A percentile compares a stretch with the other conserved stretches of the same genome.
Evolutionary conservation across 2,329 filamentous ascomycete genomes (phyloP).

Genomic region (Dryadomyces quercus-mongolicae): DNA sequence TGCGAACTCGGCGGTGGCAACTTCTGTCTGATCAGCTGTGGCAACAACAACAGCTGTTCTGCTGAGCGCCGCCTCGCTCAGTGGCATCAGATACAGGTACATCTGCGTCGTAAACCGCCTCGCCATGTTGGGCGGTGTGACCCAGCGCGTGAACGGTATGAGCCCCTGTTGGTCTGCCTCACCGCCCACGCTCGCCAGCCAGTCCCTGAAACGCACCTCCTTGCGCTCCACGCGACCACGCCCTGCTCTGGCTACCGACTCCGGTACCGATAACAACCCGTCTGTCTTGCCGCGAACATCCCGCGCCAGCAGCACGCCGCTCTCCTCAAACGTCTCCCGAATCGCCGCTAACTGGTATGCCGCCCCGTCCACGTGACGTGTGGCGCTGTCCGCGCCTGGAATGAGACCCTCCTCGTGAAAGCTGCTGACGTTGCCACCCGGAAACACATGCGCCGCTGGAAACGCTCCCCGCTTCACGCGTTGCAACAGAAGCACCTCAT

Average conservation of each 20-base stretch:
- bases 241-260: constrained; percentile 42
- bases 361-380: constrained; percentile 56
- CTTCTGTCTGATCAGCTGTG: constrained; percentile 58
- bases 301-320: constrained; percentile 68
- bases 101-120: constrained; percentile 90
- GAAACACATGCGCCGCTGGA: constrained; percentile 88
- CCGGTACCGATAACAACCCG: constrained; percentile 40
- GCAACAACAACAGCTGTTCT: constrained; percentile 29
- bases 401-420: constrained; percentile 57
- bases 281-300: background rate
- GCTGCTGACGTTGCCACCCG: constrained; percentile 71
- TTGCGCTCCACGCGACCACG: constrained; percentile 60
- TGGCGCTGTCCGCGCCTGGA: constrained; percentile 30
- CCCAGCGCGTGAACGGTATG: constrained; percentile 80
- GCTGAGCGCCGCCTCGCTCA: constrained; percentile 26
- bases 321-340: constrained; percentile 90
- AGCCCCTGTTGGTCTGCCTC: constrained; percentile 55
- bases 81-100: constrained; percentile 84
- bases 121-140: constrained; percentile 62
- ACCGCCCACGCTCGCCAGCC: constrained; percentile 44
- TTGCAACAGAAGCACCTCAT: constrained; percentile 80
- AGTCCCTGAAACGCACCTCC: constrained; percentile 53
- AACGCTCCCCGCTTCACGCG: constrained; percentile 75
- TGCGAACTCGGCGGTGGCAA: constrained; percentile 50
- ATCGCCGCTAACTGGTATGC: constrained; percentile 76